Base-by-base conservation (phyloP, 192 early-diverging fungal genomes). In the Chytriomyces sp. region DNA sequence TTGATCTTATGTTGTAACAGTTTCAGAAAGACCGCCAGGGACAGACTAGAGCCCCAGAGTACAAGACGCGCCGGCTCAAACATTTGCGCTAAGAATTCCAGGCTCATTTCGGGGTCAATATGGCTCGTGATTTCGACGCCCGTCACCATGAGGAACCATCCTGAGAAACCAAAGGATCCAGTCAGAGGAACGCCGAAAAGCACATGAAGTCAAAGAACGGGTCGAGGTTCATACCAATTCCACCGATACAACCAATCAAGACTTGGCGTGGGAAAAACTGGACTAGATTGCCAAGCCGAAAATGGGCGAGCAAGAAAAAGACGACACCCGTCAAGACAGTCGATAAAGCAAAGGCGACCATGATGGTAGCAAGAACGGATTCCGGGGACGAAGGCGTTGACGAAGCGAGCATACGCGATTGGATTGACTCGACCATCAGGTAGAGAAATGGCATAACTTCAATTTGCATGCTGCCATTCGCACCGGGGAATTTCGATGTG, bases 181-280 rank as follows among this genome's bases (percentile, higher is more conserved):
- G 41, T 49, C n/a, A n/a, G n/a, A n/a, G n/a, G n/a, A n/a, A n/a
- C n/a, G n/a, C n/a, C n/a, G n/a, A n/a, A n/a, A n/a, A n/a, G n/a
- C n/a, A n/a, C n/a, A n/a, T n/a, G n/a, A n/a, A n/a, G n/a, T n/a
- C n/a, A n/a, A n/a, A n/a, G n/a, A n/a, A n/a, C n/a, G n/a, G 1
- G 44, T 14, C 14, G 22, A 49, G 3, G 38, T 3, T n/a, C 64
- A 31, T 32, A 65, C 64, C 94, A 22, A 97, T 94, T 39, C 95
- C 95, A 78, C 90, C 96, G 72, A 98, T 97, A 77, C 93, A 97
- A 26, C 94, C 95, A 25, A 97, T 94, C 4, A 98, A 83, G 70
- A 98, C 96, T 69, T 98, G 97, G 10, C 96, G 44, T 2, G 82
- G 80, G 72, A 86, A 87, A 70, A 88, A 87, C 54, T 81, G 84